Evolutionary conservation across 257 asterid species (phyloP).

Genomic region (Solanum habrochaites): DNA sequence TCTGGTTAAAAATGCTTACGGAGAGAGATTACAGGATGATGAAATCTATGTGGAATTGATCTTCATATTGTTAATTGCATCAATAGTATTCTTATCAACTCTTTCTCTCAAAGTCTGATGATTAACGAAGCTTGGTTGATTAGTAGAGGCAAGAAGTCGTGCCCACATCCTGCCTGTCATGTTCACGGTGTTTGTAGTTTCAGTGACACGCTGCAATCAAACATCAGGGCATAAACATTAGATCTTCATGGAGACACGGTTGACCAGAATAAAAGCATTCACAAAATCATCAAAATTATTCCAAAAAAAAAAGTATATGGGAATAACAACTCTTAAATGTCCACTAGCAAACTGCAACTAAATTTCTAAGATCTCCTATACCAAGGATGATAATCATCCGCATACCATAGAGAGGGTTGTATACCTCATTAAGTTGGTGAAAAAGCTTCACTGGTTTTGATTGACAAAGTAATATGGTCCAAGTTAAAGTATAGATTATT

Average conservation of each 20-base stretch:
- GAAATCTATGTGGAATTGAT: conserved; percentile 35
- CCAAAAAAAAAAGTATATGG: neutral
- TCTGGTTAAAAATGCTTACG: neutral
- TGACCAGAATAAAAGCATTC: neutral
- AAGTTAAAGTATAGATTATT: neutral
- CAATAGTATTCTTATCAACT: conserved; percentile 31
- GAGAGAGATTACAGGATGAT: neutral
- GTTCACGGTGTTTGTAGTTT: conserved; percentile 50
- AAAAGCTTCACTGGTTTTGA: neutral
- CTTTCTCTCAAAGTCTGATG: conserved; percentile 34
- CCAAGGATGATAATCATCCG: neutral
- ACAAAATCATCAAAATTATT: neutral
- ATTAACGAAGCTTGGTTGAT: conserved; percentile 70
- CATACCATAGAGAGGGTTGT: neutral
- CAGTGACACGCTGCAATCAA: conserved; percentile 71
- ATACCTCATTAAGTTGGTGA: neutral
- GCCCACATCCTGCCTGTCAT: conserved; percentile 94
- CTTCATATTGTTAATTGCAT: conserved; percentile 30
- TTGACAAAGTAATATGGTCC: neutral
- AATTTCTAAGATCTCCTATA: neutral
- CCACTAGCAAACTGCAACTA: neutral
- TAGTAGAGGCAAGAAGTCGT: conserved; percentile 86
- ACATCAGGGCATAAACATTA: neutral
- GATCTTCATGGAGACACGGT: neutral
- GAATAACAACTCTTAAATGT: neutral